phyloP scores from a whole-genome alignment of 805 yeast species.

The Cyberlindnera japonica region DNA sequence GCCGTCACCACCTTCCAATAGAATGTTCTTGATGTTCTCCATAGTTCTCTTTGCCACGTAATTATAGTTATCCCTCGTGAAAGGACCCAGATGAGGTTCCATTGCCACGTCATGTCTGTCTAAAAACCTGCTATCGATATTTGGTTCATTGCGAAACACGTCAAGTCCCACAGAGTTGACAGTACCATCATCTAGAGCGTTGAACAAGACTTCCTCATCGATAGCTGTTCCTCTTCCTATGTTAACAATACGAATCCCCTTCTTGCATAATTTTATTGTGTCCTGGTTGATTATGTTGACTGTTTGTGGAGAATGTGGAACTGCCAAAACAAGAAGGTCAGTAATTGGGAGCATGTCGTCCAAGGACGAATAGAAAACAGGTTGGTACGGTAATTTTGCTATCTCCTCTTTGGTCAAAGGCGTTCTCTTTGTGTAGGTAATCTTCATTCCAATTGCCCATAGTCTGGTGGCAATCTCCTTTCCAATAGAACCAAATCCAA shows the following conservation, averaged over 20 bases:
- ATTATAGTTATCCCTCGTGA: slow-evolving; percentile 54
- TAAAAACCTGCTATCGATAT: slow-evolving; percentile 44
- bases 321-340: slow-evolving; percentile 61
- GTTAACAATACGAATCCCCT: slow-evolving; percentile 62
- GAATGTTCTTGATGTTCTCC: slow-evolving; percentile 37
- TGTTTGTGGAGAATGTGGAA: slow-evolving; percentile 64
- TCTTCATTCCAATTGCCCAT: slow-evolving; percentile 56
- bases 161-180: slow-evolving; percentile 68
- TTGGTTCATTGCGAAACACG: slow-evolving; percentile 65
- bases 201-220: slow-evolving; percentile 61
- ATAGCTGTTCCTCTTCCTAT: slow-evolving; percentile 73
- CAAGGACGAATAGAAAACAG: slow-evolving; percentile 43
- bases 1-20: slow-evolving; percentile 18
- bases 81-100: slow-evolving; percentile 68
- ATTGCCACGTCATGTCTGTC: slow-evolving; percentile 56
- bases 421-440: slow-evolving; percentile 58
- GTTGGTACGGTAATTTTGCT: slow-evolving; percentile 42
- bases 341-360: slow-evolving; percentile 37
- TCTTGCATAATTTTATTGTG: slow-evolving; percentile 43
- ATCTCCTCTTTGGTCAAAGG: slow-evolving; percentile 33
- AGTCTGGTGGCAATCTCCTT: slow-evolving; percentile 56
- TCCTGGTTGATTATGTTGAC: slow-evolving; percentile 47
- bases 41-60: slow-evolving; percentile 51
- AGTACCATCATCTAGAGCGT: slow-evolving; percentile 56
- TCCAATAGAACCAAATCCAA: slow-evolving; percentile 79